Evolutionary conservation across 495 filamentous ascomycete genomes (phyloP).

Genomic region (Schizothecium vesticola): DNA sequence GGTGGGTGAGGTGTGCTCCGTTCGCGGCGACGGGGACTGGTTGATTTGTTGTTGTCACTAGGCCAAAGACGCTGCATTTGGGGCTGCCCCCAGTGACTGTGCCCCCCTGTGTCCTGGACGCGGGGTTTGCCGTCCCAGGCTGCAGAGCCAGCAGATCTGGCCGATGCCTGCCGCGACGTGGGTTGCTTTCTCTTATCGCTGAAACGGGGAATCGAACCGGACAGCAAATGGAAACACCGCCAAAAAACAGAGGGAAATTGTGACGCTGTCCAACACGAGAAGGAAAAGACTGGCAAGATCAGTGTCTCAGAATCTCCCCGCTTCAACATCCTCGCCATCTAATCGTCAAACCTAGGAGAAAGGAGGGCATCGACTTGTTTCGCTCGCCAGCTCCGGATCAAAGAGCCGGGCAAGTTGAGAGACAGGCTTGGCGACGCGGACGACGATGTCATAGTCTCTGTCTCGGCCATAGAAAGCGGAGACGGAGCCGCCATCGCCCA

Average conservation of each 20-base stretch:
- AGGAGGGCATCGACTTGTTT: no score
- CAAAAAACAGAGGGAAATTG: background rate
- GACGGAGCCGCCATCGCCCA: background rate
- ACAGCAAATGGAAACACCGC: background rate
- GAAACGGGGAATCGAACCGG: background rate
- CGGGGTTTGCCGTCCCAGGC: background rate
- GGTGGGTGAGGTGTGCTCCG: background rate
- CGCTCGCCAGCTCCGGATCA: background rate
- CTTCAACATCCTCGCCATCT: background rate
- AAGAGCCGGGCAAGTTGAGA: background rate
- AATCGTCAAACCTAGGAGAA: no score
- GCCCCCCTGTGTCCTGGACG: background rate
- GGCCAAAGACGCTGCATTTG: background rate
- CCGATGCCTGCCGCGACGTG: background rate
- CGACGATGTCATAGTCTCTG: slow-evolving; percentile 18
- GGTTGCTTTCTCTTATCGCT: background rate
- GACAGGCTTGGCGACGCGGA: background rate
- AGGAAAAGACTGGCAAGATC: background rate
- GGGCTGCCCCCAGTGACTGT: background rate
- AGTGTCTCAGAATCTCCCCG: background rate
- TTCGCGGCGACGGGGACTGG: background rate
- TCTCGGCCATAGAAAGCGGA: background rate
- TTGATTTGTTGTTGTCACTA: background rate
- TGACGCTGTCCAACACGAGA: background rate
- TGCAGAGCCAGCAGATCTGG: background rate